Conservation (phyloP, 2,329 filamentous ascomycete genomes). For the Allantophomopsis lycopodina region DNA sequence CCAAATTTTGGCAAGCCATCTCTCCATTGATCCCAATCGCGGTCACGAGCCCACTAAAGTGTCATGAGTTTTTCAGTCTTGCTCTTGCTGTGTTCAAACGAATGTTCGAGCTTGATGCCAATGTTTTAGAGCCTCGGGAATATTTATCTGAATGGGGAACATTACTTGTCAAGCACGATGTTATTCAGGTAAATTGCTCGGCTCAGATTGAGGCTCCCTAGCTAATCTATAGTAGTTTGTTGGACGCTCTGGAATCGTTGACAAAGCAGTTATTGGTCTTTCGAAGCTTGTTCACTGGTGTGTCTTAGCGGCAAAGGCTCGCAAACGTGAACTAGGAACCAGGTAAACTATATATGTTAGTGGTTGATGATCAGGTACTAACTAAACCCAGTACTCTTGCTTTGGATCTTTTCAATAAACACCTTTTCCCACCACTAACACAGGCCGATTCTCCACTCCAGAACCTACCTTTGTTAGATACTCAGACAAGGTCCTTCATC, state of each 20-base stretch:
- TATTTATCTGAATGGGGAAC: slow-evolving; percentile 16
- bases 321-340: too few species aligned
- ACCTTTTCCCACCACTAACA: slow-evolving; percentile 48
- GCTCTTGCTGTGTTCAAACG: slow-evolving; percentile 25
- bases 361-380: slow-evolving; percentile 1
- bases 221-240: slow-evolving; percentile 11
- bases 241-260: slow-evolving; percentile 16
- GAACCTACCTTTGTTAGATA: slow-evolving; percentile 34
- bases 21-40: slow-evolving; percentile 12
- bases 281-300: slow-evolving; percentile 21
- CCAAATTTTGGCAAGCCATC: slow-evolving; percentile 31
- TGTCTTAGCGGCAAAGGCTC: slow-evolving; percentile 11
- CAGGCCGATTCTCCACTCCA: slow-evolving; percentile 15
- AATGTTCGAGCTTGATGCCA: slow-evolving; percentile 19
- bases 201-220: background rate
- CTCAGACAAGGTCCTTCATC: slow-evolving; percentile 40
- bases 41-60: slow-evolving; percentile 9
- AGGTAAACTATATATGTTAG: too few species aligned
- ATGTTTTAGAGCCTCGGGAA: slow-evolving; percentile 1
- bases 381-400: slow-evolving; percentile 23
- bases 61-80: slow-evolving; percentile 23
- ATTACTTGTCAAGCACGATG: slow-evolving; percentile 24
- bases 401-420: slow-evolving; percentile 42
- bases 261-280: slow-evolving; percentile 20
- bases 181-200: slow-evolving; percentile 22